A percentile compares a stretch with the other conserved stretches of the same genome.
These are phyloP conservation scores for Exophiala oligosperma DNA, from an alignment of 2,329 filamentous ascomycete genomes.

Conservation along the genomic window DNA sequence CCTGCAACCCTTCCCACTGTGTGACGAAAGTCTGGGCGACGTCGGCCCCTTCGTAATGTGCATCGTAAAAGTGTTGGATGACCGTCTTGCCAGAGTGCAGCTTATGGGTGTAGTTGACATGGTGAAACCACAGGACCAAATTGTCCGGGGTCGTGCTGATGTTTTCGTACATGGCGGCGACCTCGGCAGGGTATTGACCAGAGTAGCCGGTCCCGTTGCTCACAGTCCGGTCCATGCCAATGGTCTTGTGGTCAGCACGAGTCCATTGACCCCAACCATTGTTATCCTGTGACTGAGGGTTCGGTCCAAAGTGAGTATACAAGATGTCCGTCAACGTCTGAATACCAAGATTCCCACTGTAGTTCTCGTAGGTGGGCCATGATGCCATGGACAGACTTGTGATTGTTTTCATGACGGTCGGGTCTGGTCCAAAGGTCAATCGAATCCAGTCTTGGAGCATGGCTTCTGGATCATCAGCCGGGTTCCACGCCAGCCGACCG, in stretches of 20 bases:
- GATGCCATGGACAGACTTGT: conserved; percentile 65
- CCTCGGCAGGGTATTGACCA: conserved; percentile 64
- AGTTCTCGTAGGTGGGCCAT: conserved; percentile 71
- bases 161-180: conserved; percentile 60
- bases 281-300: conserved; percentile 64
- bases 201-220: conserved; percentile 66
- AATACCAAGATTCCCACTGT: conserved; percentile 68
- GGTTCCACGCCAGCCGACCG: conserved; percentile 66
- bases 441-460: conserved; percentile 67
- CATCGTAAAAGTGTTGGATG: conserved; percentile 66
- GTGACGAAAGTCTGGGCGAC: conserved; percentile 58
- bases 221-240: conserved; percentile 73
- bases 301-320: conserved; percentile 67
- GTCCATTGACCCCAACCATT: conserved; percentile 75
- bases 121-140: conserved; percentile 72
- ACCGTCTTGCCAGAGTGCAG: conserved; percentile 66
- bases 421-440: conserved; percentile 62
- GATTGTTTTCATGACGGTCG: conserved; percentile 58
- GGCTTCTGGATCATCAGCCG: conserved; percentile 50
- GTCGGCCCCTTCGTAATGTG: conserved; percentile 61
- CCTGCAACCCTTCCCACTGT: conserved; percentile 56
- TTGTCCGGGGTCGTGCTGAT: conserved; percentile 66
- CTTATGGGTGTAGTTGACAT: conserved; percentile 65
- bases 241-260: conserved; percentile 57
- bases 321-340: conserved; percentile 70